Base-by-base conservation (phyloP, 2,329 filamentous ascomycete species). In the Neoarthrinium moseri region DNA sequence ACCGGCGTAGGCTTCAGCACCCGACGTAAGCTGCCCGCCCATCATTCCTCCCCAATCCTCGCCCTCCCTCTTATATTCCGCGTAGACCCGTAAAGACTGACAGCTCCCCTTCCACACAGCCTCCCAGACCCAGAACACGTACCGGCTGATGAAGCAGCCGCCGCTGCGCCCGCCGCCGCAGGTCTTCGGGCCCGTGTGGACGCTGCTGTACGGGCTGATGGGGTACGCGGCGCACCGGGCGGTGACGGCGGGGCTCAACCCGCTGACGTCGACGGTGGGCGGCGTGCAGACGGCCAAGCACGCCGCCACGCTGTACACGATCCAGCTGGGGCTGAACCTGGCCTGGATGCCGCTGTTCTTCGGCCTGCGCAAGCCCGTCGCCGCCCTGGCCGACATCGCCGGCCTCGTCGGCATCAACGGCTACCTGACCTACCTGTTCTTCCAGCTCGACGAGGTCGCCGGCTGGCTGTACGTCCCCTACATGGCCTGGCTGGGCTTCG, bases 281-380 rank as follows among this genome's bases (percentile, higher is more conserved):
- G 38, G 38, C 20, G 47, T 49, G 12, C 37, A 37, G 35, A 24
- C 43, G 20, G 82, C 86, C 43, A 80, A 80, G 62, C 76, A 83
- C 54, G 86, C 84, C 54, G 85, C 89, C 47, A 89, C 86, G 0
- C 77, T 96, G 23, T 96, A 96, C 73, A 88, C 87, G 2, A 74
- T 91, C 49, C 91, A 96, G 69, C 83, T 96, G 6, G 87, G 78
- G 10, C 75, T 96, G 42, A 96, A 96, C 65, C 73, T 95, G 23
- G 67, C 86, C 44, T 97, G 89, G 89, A 96, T 91, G 80, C 92
- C 92, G 11, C 78, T 96, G 10, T 96, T 96, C 78, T 96, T 96
- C 63, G 78, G 80, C n/a, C 62, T 86, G 41, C 84, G 85, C 53
- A 80, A 81, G 13, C 90, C 91, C 1, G 75, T 86, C 43, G 80